Percentiles rank a stretch among this genome's conserved stretches.
These are phyloP conservation scores for Aureobasidium sp. DNA, from an alignment of 2,329 filamentous ascomycete genomes.

Conservation along the genomic window DNA sequence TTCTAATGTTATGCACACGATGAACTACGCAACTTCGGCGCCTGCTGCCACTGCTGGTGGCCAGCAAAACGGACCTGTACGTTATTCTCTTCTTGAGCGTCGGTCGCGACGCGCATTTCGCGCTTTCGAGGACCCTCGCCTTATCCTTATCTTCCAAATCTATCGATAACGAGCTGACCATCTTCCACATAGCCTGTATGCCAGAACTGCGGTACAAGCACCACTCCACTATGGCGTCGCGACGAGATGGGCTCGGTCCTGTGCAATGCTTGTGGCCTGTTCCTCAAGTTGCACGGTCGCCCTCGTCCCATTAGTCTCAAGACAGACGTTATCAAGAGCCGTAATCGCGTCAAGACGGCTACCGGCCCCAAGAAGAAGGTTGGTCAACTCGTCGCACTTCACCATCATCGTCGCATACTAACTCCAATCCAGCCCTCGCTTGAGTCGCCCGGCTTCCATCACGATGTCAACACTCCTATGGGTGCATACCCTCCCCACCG, in stretches of 20 bases:
- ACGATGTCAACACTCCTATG: conserved; percentile 43
- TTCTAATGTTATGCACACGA: conserved; percentile 42
- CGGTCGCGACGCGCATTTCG: not conserved
- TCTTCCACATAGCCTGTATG: conserved; percentile 69
- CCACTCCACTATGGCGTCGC: conserved; percentile 92
- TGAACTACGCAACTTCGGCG: conserved; percentile 56
- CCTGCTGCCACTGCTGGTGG: conserved; percentile 58
- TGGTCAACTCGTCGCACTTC: not conserved
- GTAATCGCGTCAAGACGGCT: conserved; percentile 90
- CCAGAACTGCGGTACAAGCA: conserved; percentile 92
- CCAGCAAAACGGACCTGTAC: conserved; percentile 52
- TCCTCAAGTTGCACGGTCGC: conserved; percentile 91
- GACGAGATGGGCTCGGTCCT: conserved; percentile 93
- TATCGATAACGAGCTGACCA: conserved; percentile 16
- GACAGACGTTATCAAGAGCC: conserved; percentile 98
- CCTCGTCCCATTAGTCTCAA: conserved; percentile 92
- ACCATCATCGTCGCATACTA: not conserved
- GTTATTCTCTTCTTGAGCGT: conserved; percentile 23
- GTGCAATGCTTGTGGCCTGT: conserved; percentile 96
- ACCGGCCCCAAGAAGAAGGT: conserved; percentile 61
- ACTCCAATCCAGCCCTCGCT: conserved; percentile 31
- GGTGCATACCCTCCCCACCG: conserved; percentile 9
- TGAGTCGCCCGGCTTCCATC: conserved; percentile 45
- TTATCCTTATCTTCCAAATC: conserved; percentile 19
- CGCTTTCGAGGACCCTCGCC: conserved; percentile 15